Evolutionary conservation across 192 early-diverging fungal genomes (phyloP).

Genomic region (Anaeromyces robustus): DNA sequence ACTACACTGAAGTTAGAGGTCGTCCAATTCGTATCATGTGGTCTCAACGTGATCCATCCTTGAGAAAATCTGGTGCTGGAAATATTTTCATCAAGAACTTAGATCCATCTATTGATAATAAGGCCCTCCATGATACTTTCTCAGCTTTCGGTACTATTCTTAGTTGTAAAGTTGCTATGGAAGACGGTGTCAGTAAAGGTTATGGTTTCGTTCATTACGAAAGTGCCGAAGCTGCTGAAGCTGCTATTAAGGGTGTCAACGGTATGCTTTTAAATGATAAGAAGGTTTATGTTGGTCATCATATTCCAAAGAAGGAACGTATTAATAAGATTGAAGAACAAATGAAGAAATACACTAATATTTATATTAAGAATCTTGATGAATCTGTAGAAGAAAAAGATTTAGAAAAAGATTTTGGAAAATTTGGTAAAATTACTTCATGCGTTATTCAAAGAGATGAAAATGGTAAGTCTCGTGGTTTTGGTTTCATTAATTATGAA

Average conservation of each 20-base stretch:
- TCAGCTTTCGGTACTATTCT: slow-evolving; percentile 92
- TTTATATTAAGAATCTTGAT: slow-evolving; percentile 94
- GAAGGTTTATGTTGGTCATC: slow-evolving; percentile 89
- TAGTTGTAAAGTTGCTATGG: slow-evolving; percentile 89
- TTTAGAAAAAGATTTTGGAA: slow-evolving; percentile 59
- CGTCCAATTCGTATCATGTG: slow-evolving; percentile 98
- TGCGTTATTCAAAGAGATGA: slow-evolving; percentile 60
- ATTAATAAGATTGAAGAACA: slow-evolving; percentile 74
- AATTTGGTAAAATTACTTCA: slow-evolving; percentile 73
- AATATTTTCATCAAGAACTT: slow-evolving; percentile 99
- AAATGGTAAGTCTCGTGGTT: slow-evolving; percentile 71
- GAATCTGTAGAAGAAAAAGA: slow-evolving; percentile 60
- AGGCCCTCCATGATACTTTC: slow-evolving; percentile 98
- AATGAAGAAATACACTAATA: slow-evolving; percentile 87
- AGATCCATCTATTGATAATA: slow-evolving; percentile 92
- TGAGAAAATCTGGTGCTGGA: slow-evolving; percentile 76
- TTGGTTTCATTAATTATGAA: slow-evolving; percentile 96
- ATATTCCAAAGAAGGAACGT: slow-evolving; percentile 86
- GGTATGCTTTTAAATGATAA: slow-evolving; percentile 99
- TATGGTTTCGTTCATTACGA: slow-evolving; percentile 99
- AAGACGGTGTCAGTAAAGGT: slow-evolving; percentile 70
- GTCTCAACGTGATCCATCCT: slow-evolving; percentile 94
- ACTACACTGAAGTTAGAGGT: slow-evolving; percentile 91
- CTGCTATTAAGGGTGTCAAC: slow-evolving; percentile 93
- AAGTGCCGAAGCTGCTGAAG: slow-evolving; percentile 77